Evolutionary conservation across 75 land plant genomes (phyloP), one percentile per base, ranked within the genome.

Genomic region (Cryptomeria japonica): DNA sequence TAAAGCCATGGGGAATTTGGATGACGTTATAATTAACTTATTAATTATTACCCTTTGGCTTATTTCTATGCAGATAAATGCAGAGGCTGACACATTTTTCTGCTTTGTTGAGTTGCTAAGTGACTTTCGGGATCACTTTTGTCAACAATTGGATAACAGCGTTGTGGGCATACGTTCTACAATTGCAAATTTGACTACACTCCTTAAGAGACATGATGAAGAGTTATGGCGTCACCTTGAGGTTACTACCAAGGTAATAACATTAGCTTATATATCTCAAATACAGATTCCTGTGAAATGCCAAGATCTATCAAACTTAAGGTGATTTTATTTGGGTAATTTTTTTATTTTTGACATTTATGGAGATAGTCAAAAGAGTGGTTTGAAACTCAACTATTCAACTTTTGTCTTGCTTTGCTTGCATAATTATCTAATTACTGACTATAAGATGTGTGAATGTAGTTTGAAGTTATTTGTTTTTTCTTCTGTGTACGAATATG

Each of bases 151-250:
- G 80, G 99, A 97, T 89, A 97, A 97, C 85, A 96, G 98, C 91
- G 97, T 96, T 86, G 99, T 97, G 84, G 99, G 99, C 25, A 97
- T 97, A 53, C 95, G 99, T 68, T 91, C 99, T 58, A 97, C 99
- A 41, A 96, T 97, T 51, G 86, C 94, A 80, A 96, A 88, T 78
- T 87, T 97, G 87, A 96, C 95, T 42, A 88, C 89, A 83, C 91
- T 96, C 46, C 85, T 97, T 79, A 97, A 95, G 75, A 94, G 91
- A 79, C 98, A 97, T 88, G 99, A 97, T 93, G 98, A 94, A 87
- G 99, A 97, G 89, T 93, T 97, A 14, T 97, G 99, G 99, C 94
- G 99, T 61, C 99, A 97, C 88, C 90, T 97, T 78, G 99, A 97
- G 87, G 39, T 91, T 55, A 92, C 95, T 84, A 94, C 96, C 25